Percentiles rank a stretch among this genome's conserved stretches.
Evolutionary conservation across 2,329 filamentous ascomycete species (phyloP).

Genomic region (Sclerotinia subarctica): DNA sequence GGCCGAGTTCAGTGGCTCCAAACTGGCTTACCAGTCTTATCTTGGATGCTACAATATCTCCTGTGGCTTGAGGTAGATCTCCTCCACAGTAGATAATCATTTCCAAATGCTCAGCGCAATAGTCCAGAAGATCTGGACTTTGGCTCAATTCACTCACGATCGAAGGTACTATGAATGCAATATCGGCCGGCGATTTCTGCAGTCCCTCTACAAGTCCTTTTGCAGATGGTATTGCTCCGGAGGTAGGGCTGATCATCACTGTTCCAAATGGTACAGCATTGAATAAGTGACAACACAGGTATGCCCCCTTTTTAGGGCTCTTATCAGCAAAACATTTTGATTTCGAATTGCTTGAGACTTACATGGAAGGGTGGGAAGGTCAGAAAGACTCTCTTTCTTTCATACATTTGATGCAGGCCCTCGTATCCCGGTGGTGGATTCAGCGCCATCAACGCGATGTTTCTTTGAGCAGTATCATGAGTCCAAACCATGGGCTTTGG

Average conservation of each 20-base stretch:
- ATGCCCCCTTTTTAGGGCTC: background rate
- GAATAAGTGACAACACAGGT: background rate
- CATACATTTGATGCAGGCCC: background rate
- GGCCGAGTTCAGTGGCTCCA: slow-evolving; percentile 6
- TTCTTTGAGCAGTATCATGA: background rate
- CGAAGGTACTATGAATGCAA: slow-evolving; percentile 4
- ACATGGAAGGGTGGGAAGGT: slow-evolving; percentile 11
- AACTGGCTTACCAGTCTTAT: background rate
- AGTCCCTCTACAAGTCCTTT: slow-evolving; percentile 4
- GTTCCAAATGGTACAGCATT: background rate
- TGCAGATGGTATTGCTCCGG: slow-evolving; percentile 5
- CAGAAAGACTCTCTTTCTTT: background rate
- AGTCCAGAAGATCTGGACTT: background rate
- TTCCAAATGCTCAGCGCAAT: background rate
- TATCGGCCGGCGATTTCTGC: background rate
- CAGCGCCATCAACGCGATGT: background rate
- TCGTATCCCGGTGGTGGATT: background rate
- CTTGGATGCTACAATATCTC: slow-evolving; percentile 13
- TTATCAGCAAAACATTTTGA: background rate
- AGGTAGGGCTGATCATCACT: slow-evolving; percentile 1
- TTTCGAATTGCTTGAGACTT: background rate
- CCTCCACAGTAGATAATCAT: slow-evolving; percentile 15
- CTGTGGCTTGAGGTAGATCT: slow-evolving; percentile 10
- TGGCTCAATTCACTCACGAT: slow-evolving; percentile 12
- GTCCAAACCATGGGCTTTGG: slow-evolving; percentile 1